These are phyloP conservation scores for Mayamaea pseudoterrestris DNA, from an alignment of 108 stramenopile genomes.

Conservation along the genomic window DNA sequence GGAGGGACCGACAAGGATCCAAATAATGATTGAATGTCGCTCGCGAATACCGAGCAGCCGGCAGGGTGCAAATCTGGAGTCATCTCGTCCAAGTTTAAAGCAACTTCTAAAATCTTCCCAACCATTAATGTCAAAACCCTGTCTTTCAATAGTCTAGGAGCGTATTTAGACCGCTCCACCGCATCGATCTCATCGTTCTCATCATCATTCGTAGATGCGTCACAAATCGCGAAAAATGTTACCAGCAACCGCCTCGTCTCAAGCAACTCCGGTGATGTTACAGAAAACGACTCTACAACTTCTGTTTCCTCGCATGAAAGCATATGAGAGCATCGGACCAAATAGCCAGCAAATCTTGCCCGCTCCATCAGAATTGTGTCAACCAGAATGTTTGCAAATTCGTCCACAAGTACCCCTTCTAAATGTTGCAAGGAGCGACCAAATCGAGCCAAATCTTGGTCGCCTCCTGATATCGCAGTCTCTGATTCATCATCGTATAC, in stretches of 20 bases:
- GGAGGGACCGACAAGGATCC: constrained; percentile 10
- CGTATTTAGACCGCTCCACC: neutral
- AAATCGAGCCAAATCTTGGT: constrained; percentile 40
- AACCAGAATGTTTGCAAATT: constrained; percentile 44
- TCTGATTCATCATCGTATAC: constrained; percentile 5
- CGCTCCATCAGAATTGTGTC: constrained; percentile 64
- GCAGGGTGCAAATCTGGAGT: constrained; percentile 37
- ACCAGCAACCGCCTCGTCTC: neutral
- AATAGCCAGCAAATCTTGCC: constrained; percentile 58
- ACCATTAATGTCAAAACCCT: constrained; percentile 15
- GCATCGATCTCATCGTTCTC: neutral
- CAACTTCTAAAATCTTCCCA: constrained; percentile 57
- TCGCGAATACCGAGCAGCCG: constrained; percentile 30
- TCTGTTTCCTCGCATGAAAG: constrained; percentile 7
- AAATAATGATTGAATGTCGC: constrained; percentile 19
- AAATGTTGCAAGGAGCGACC: constrained; percentile 45
- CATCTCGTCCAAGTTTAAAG: constrained; percentile 52
- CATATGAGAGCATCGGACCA: constrained; percentile 56
- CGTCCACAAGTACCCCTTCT: constrained; percentile 50
- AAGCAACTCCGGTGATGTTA: neutral
- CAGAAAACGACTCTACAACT: constrained; percentile 2
- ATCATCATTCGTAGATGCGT: neutral
- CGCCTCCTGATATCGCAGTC: constrained; percentile 3
- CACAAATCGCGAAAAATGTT: neutral
- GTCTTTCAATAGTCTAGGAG: constrained; percentile 11